A percentile compares a stretch with the other conserved stretches of the same genome.
Conservation (phyloP, 2,329 filamentous ascomycete species). For the Verticillium alfalfae region DNA sequence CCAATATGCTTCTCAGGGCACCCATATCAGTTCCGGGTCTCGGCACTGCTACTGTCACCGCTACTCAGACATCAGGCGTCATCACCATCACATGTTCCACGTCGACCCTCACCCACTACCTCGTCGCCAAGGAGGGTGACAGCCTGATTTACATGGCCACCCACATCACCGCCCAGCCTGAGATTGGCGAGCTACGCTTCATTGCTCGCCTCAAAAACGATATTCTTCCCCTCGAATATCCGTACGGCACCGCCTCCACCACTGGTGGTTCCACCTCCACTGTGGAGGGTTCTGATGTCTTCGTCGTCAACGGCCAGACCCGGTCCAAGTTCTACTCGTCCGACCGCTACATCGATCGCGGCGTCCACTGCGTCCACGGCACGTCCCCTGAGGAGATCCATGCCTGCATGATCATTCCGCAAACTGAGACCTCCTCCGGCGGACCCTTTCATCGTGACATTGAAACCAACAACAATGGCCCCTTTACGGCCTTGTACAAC, state of each 20-base stretch:
- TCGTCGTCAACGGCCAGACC: constrained; percentile 54
- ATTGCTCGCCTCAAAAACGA: constrained; percentile 53
- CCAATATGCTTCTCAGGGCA: constrained; percentile 44
- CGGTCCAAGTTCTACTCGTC: constrained; percentile 67
- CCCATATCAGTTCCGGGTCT: constrained; percentile 57
- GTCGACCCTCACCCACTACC: constrained; percentile 58
- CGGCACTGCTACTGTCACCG: constrained; percentile 51
- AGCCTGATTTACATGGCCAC: constrained; percentile 57
- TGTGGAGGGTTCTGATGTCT: constrained; percentile 56
- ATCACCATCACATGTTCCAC: constrained; percentile 58
- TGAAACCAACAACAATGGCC: constrained; percentile 57
- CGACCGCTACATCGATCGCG: constrained; percentile 64
- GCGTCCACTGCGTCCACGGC: constrained; percentile 56
- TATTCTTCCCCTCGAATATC: constrained; percentile 44
- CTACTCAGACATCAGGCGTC: constrained; percentile 34
- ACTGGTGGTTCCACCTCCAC: constrained; percentile 43
- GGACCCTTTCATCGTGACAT: constrained; percentile 64
- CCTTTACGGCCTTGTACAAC: constrained; percentile 54
- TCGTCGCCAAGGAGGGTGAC: constrained; percentile 55
- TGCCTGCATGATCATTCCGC: constrained; percentile 55
- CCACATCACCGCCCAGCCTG: constrained; percentile 51
- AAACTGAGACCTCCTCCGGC: constrained; percentile 56
- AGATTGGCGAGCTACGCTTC: constrained; percentile 57
- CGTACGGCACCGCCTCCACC: constrained; percentile 49
- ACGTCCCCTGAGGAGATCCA: constrained; percentile 38